Evolutionary conservation across 352 stramenopile species (phyloP).

Genomic region (Saprolegnia diclina): DNA sequence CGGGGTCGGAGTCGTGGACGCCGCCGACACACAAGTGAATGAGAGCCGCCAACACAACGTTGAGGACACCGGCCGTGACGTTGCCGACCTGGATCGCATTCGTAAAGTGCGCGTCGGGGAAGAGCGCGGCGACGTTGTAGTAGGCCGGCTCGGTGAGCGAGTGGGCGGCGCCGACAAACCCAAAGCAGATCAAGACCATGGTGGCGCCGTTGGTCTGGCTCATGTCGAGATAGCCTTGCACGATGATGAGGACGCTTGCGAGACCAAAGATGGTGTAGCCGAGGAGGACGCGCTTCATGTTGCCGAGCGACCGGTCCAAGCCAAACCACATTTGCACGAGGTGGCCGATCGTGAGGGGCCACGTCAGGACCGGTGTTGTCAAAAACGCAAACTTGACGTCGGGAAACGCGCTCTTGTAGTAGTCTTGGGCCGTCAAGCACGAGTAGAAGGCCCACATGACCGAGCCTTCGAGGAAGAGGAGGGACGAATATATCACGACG

Average conservation of each 20-base stretch:
- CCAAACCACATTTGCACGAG: constrained; percentile 45
- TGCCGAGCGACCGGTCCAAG: constrained; percentile 48
- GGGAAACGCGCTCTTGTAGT: constrained; percentile 47
- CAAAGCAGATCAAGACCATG: constrained; percentile 53
- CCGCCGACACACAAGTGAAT: constrained; percentile 46
- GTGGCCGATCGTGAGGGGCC: constrained; percentile 54
- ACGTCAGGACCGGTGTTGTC: constrained; percentile 48
- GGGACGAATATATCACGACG: constrained; percentile 47
- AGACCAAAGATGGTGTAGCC: constrained; percentile 47
- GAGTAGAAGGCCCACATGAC: constrained; percentile 71
- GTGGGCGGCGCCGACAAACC: constrained; percentile 45
- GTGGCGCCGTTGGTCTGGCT: constrained; percentile 47
- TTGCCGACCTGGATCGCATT: constrained; percentile 64
- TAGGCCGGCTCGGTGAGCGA: constrained; percentile 50
- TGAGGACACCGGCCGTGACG: constrained; percentile 42
- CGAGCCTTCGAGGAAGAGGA: constrained; percentile 64
- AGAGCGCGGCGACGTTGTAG: constrained; percentile 56
- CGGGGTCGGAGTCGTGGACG: constrained; percentile 36
- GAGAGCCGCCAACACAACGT: constrained; percentile 49
- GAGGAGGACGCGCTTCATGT: constrained; percentile 37
- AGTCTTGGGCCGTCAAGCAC: constrained; percentile 61
- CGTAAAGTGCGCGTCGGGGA: constrained; percentile 55
- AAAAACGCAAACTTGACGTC: constrained; percentile 60
- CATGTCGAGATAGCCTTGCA: constrained; percentile 57
- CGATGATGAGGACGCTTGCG: constrained; percentile 24